Percentiles rank a stretch among this genome's conserved stretches.
phyloP scores from a whole-genome alignment of 257 asterid genomes.

The Gentiana dahurica region DNA sequence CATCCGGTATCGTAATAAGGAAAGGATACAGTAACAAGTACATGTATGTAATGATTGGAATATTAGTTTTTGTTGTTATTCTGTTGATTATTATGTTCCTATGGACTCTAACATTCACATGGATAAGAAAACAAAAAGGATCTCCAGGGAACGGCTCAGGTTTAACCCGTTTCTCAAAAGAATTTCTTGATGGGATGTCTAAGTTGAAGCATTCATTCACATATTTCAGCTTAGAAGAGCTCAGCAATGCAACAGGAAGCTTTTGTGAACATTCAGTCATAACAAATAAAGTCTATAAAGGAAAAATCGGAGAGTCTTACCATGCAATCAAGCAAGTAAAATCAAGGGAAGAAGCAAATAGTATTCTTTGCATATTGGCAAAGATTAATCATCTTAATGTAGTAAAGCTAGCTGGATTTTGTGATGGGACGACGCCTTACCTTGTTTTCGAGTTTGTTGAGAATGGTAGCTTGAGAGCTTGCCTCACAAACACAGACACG shows the following conservation, averaged over 20 bases:
- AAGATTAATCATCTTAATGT: constrained; percentile 19
- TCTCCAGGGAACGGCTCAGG: constrained; percentile 1
- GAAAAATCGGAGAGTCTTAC: constrained; percentile 9
- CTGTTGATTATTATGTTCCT: neutral
- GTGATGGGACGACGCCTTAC: constrained; percentile 10
- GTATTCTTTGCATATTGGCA: constrained; percentile 13
- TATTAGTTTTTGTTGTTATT: neutral
- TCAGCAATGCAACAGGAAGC: constrained; percentile 11
- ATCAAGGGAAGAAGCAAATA: constrained; percentile 12
- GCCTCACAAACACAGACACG: constrained; percentile 6
- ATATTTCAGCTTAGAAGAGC: constrained; percentile 12
- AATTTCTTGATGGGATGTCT: constrained; percentile 15
- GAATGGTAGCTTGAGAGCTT: constrained; percentile 15
- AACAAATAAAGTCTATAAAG: constrained; percentile 8
- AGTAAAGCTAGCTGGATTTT: constrained; percentile 17
- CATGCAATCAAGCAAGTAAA: constrained; percentile 12
- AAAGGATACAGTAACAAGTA: neutral
- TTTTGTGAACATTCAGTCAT: constrained; percentile 7
- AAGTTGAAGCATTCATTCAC: constrained; percentile 14
- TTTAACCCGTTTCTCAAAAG: constrained; percentile 4
- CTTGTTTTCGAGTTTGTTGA: constrained; percentile 14
- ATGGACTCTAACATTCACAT: neutral
- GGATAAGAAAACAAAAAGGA: neutral
- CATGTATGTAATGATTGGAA: constrained; percentile 1
- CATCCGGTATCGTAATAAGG: neutral